A percentile compares a stretch with the other conserved stretches of the same genome.
Evolutionary conservation across 1,284 basidiomycete genomes (phyloP).

Genomic region (Rhodotorula sp.): DNA sequence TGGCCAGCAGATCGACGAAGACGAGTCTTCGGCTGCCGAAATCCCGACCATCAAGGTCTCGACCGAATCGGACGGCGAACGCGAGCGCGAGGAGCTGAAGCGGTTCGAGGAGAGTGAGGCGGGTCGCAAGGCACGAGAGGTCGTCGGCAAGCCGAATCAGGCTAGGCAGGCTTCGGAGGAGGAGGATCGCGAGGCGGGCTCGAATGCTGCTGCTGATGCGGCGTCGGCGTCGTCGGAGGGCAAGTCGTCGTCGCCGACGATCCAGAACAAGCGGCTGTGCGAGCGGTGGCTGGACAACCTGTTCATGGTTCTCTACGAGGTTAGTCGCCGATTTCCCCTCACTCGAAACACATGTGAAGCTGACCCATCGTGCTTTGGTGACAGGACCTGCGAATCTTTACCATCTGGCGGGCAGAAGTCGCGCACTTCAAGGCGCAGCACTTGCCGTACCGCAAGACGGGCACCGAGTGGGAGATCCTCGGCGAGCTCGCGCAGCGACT

Average conservation of each 20-base stretch:
- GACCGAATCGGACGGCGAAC: constrained; percentile 66
- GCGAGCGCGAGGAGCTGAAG: constrained; percentile 52
- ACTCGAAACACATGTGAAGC: too few species aligned
- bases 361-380: too few species aligned
- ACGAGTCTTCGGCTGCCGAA: constrained; percentile 35
- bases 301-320: constrained; percentile 98
- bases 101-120: constrained; percentile 46
- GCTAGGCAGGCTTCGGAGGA: constrained; percentile 45
- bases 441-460: constrained; percentile 94
- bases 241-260: constrained; percentile 28
- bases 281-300: constrained; percentile 98
- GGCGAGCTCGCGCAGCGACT: constrained; percentile 88
- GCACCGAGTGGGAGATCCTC: constrained; percentile 96
- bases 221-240: constrained; percentile 41
- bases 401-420: constrained; percentile 98
- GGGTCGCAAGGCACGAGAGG: constrained; percentile 41
- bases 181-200: constrained; percentile 59
- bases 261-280: constrained; percentile 93
- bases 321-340: too few species aligned
- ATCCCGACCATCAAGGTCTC: constrained; percentile 90
- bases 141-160: constrained; percentile 44
- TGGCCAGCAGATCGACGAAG: constrained; percentile 18
- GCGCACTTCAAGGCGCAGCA: constrained; percentile 98
- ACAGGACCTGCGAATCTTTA: constrained; percentile 97
- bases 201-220: constrained; percentile 50